Base-by-base conservation (phyloP, 345 rosid genomes). In the Camelina neglecta region DNA sequence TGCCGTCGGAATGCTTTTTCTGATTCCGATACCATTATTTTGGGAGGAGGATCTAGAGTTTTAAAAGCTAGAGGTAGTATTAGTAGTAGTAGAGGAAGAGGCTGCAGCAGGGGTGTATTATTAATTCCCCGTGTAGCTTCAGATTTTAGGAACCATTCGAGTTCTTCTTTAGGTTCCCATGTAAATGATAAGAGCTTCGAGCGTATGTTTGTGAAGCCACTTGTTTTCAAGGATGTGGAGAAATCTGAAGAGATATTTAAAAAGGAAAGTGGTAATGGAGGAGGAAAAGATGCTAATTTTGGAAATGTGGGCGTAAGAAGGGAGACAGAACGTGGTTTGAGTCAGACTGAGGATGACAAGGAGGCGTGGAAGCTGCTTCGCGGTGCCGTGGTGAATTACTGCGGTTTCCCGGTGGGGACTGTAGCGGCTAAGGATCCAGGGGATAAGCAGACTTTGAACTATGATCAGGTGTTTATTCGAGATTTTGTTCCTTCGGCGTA, bases 401-500 rank as follows among this genome's bases (percentile, higher is more conserved):
- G 89, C 44, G 97, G 93, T 20, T 82, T 82, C 69, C 97, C 93
- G 0, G 96, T 92, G 67, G 98, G 97, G 69, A 94, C 97, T 0
- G 84, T 92, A 26, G 97, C 98, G 0, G 98, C 97, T 60, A 87
- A 78, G 74, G 89, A 89, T 79, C 90, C 88, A 10, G 87, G 86
- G 16, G 90, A 90, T 50, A 86, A 75, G 72, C 93, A 85, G 70
- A 87, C 88, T 3, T 73, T 89, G 86, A 94, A 92, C 73, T 94
- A 94, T 75, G 97, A 94, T 79, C 98, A 94, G 70, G 91, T 94
- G 63, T 94, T 94, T 80, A 89, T 94, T 67, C 97, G 98, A 18
- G 97, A 94, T 82, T 94, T 94, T 77, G 90, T 88, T n/a, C 98
- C 98, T n/a, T 90, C 96, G 0, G 98, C 93, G 0, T 86, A 87